Evolutionary conservation across 306 rosid genomes (phyloP), one percentile per base, ranked within the genome.

Genomic region (Vigna angularis): DNA sequence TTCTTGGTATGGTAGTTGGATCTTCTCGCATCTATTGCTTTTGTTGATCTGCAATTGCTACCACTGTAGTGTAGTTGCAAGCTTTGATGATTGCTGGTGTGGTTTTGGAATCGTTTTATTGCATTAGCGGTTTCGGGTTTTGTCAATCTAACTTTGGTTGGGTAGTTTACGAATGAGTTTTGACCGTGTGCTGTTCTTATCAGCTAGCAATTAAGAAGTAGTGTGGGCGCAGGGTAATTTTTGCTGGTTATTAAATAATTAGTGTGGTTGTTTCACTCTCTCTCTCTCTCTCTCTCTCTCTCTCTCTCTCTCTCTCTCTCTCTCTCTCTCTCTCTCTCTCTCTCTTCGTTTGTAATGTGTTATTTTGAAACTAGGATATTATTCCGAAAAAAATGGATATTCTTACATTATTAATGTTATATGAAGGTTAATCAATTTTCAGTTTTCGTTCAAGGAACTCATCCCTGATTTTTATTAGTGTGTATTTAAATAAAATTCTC

Each of bases 311-410:
- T 49, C 15, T 49, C 7, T 49, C 6, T 9, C 17, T 49, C 14
- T 52, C 5, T 49, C 5, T 49, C 2, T 49, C 15, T 49, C 9
- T 36, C 42, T 36, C 42, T 36, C 42, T 36, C 42, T 36, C 42
- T 36, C 42, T 36, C 42, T 20, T 52, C 5, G 45, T 59, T 15
- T 59, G n/a, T 70, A 42, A 26, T 45, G 62, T 36, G 34, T 53
- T 75, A 47, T 52, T 81, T 63, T 75, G 17, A 69, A 50, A 49
- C 52, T 26, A 40, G 59, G 51, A 44, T 57, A 50, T 75, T 50
- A 9, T 16, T n/a, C 3, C 3, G 9, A 15, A 14, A 55, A 36
- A 36, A 9, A 30, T 30, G 45, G 70, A 2, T 5, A 28, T 32
- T 52, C 9, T 72, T 64, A 17, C 9, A 32, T 73, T 28, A 55